Percentiles rank a stretch among this genome's conserved stretches.
Evolutionary conservation across 2,329 filamentous ascomycete genomes (phyloP).

Genomic region (Botrytis porri): DNA sequence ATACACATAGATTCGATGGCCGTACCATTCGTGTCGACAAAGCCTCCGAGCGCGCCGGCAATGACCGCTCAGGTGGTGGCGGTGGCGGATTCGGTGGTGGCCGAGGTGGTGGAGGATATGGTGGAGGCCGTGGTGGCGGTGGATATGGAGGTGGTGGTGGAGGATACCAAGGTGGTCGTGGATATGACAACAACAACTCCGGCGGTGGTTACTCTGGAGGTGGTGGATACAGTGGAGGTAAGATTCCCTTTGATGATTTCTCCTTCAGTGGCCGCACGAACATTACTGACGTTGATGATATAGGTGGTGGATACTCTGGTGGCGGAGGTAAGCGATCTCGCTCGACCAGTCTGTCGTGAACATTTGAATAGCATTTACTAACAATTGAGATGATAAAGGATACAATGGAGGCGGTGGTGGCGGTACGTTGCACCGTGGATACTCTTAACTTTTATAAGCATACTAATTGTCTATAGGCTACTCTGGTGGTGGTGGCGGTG

Average conservation of each 20-base stretch:
- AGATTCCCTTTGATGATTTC: neutral
- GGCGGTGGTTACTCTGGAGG: slow-evolving; percentile 27
- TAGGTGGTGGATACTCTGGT: slow-evolving; percentile 22
- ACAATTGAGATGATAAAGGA: slow-evolving; percentile 18
- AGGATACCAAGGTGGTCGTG: slow-evolving; percentile 37
- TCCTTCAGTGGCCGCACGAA: neutral
- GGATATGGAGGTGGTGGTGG: slow-evolving; percentile 49
- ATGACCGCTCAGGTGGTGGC: slow-evolving; percentile 39
- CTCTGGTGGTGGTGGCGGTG: slow-evolving; percentile 5
- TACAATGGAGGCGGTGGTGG: slow-evolving; percentile 19
- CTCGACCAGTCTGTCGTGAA: slow-evolving; percentile 16
- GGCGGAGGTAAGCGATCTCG: slow-evolving; percentile 29
- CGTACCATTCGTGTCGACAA: slow-evolving; percentile 94
- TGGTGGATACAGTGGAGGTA: slow-evolving; percentile 25
- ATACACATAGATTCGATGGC: slow-evolving; percentile 73
- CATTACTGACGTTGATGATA: neutral
- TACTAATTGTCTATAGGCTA: slow-evolving; percentile 11
- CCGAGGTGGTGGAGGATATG: slow-evolving; percentile 39
- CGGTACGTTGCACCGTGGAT: slow-evolving; percentile 12
- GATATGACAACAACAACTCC: slow-evolving; percentile 40
- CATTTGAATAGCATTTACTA: slow-evolving; percentile 9
- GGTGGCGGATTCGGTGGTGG: slow-evolving; percentile 39
- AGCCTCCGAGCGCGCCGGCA: slow-evolving; percentile 58
- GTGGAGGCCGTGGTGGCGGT: slow-evolving; percentile 43
- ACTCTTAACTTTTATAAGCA: neutral